Evolutionary conservation across 306 rosid genomes (phyloP).

Genomic region (Gastrolobium villosum): DNA sequence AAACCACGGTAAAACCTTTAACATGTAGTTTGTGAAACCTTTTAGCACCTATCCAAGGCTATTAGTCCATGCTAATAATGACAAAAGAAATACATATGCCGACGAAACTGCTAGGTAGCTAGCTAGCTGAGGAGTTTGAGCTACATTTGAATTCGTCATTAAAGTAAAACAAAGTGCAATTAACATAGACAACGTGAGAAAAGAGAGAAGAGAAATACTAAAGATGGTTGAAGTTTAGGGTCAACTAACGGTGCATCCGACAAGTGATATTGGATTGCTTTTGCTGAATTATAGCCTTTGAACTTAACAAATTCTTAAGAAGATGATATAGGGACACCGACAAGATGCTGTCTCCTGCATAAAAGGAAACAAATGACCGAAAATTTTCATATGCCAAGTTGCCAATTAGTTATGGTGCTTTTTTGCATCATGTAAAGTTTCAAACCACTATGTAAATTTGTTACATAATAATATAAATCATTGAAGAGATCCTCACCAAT

Average conservation of each 20-base stretch:
- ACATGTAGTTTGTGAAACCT: slow-evolving; percentile 13
- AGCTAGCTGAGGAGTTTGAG: slow-evolving; percentile 28
- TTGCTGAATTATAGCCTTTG: slow-evolving; percentile 50
- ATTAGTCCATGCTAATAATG: slow-evolving; percentile 28
- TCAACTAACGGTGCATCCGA: slow-evolving; percentile 62
- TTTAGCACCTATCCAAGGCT: slow-evolving; percentile 9
- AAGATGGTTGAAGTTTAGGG: slow-evolving; percentile 46
- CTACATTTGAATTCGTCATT: slow-evolving; percentile 37
- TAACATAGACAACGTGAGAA: slow-evolving; percentile 40
- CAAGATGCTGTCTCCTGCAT: slow-evolving; percentile 46
- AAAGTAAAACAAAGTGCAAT: slow-evolving; percentile 35
- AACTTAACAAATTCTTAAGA: slow-evolving; percentile 38
- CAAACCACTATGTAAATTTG: slow-evolving; percentile 2
- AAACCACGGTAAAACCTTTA: slow-evolving; percentile 22
- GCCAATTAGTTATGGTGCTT: slow-evolving; percentile 31
- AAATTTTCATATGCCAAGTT: slow-evolving; percentile 25
- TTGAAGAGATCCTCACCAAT: too few relatives aligned
- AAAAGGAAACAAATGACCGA: slow-evolving; percentile 35
- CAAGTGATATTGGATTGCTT: slow-evolving; percentile 49
- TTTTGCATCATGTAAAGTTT: neutral
- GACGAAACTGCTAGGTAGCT: slow-evolving; percentile 35
- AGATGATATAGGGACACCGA: slow-evolving; percentile 49
- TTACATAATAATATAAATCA: too few relatives aligned
- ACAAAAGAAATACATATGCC: slow-evolving; percentile 37
- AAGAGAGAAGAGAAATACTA: slow-evolving; percentile 21